These are phyloP conservation scores for Fusarium clavum DNA, from an alignment of 2,329 filamentous ascomycete genomes.

Conservation along the genomic window DNA sequence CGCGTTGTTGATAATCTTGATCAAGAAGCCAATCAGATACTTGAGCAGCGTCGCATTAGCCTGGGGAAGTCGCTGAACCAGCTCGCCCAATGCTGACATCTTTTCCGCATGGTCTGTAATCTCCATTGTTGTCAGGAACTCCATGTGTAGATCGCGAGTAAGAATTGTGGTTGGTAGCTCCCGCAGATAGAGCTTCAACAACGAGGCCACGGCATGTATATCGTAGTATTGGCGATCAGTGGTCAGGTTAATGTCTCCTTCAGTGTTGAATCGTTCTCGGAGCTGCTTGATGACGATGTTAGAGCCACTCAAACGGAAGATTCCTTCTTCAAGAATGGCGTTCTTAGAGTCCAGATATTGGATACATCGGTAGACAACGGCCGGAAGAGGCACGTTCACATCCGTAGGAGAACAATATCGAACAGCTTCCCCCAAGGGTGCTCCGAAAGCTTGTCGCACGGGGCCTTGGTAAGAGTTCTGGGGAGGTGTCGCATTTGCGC, in stretches of 20 bases:
- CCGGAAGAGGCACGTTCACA: constrained; percentile 80
- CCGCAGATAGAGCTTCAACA: constrained; percentile 93
- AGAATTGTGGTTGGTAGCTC: constrained; percentile 92
- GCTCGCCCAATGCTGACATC: constrained; percentile 77
- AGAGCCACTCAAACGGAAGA: constrained; percentile 96
- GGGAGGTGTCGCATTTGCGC: constrained; percentile 57
- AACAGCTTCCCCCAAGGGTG: constrained; percentile 86
- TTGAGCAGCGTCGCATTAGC: constrained; percentile 85
- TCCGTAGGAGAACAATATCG: constrained; percentile 80
- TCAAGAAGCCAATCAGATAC: constrained; percentile 87
- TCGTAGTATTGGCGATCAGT: constrained; percentile 89
- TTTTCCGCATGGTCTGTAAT: constrained; percentile 80
- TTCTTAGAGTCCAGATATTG: constrained; percentile 89
- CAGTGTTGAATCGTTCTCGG: constrained; percentile 90
- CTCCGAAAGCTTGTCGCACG: constrained; percentile 82
- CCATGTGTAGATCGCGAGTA: constrained; percentile 87
- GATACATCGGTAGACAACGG: constrained; percentile 94
- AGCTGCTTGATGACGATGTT: constrained; percentile 93
- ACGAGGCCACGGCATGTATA: constrained; percentile 92
- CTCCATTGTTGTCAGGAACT: constrained; percentile 88
- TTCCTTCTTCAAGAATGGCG: constrained; percentile 88
- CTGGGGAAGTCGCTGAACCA: constrained; percentile 83
- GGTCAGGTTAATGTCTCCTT: constrained; percentile 90
- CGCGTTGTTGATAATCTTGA: constrained; percentile 91
- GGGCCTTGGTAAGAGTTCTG: constrained; percentile 63